A percentile compares a stretch with the other conserved stretches of the same genome.
These are phyloP conservation scores for Solanum piurae DNA, from an alignment of 257 asterid genomes.

Conservation along the genomic window DNA sequence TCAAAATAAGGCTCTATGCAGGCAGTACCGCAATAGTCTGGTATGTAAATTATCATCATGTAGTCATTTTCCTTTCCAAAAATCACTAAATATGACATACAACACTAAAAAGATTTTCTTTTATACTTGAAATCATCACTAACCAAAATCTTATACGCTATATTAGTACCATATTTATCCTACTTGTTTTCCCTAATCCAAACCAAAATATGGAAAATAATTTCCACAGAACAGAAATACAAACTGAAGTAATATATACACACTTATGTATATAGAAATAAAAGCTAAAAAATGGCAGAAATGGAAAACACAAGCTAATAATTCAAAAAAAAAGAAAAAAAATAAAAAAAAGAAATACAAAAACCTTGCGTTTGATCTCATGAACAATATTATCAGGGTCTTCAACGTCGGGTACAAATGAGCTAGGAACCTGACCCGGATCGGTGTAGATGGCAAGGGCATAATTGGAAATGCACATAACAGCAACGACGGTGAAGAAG, in stretches of 20 bases:
- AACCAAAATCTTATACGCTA: neutral
- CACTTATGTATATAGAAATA: neutral
- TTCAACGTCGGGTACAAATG: constrained; percentile 62
- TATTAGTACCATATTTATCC: neutral
- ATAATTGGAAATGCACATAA: constrained; percentile 46
- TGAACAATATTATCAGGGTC: constrained; percentile 45
- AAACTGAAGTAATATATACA: neutral
- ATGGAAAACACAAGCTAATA: neutral
- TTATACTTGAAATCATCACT: neutral
- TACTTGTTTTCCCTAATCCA: neutral
- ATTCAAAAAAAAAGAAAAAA: neutral
- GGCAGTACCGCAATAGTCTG: neutral
- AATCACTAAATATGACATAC: neutral
- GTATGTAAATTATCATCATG: neutral
- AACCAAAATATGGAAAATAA: neutral
- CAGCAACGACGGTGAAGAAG: constrained; percentile 54
- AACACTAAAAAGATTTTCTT: neutral
- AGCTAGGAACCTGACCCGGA: constrained; percentile 83
- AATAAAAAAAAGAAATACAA: neutral
- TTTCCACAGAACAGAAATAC: neutral
- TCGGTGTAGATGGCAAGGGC: constrained; percentile 58
- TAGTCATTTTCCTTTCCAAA: neutral
- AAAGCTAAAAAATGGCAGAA: neutral
- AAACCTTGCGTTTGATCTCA: constrained; percentile 95
- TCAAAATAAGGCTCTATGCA: neutral